Percentiles rank a stretch among this genome's conserved stretches.
These are phyloP conservation scores for Globisporangium irregulare DNA, from an alignment of 352 stramenopile species.

Conservation along the genomic window DNA sequence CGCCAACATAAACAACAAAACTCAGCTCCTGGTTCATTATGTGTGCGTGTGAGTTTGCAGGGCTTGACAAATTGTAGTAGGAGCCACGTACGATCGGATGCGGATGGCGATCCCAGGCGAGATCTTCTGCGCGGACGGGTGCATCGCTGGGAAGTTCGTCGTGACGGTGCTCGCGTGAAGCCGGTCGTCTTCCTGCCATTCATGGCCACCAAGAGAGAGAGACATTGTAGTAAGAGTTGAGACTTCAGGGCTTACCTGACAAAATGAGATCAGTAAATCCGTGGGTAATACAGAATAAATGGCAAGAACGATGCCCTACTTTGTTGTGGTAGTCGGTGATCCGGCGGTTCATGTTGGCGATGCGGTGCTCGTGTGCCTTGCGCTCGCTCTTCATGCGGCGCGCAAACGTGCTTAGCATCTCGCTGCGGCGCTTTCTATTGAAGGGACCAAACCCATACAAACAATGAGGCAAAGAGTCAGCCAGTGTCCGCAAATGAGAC, in stretches of 20 bases:
- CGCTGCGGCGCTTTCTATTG: slow-evolving; percentile 41
- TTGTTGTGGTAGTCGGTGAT: slow-evolving; percentile 77
- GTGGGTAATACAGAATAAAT: background rate
- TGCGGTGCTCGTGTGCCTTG: slow-evolving; percentile 51
- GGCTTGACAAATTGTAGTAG: background rate
- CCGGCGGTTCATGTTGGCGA: slow-evolving; percentile 81
- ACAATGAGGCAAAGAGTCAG: background rate
- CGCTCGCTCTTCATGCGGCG: slow-evolving; percentile 59
- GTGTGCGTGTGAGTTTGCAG: background rate
- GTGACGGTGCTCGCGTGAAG: slow-evolving; percentile 57
- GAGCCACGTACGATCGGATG: slow-evolving; percentile 56
- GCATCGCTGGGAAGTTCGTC: slow-evolving; percentile 82
- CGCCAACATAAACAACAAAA: background rate
- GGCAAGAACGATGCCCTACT: slow-evolving; percentile 21
- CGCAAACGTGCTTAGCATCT: slow-evolving; percentile 51
- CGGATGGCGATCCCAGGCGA: slow-evolving; percentile 52
- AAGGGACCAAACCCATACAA: background rate
- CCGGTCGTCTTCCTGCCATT: slow-evolving; percentile 51
- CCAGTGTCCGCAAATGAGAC: background rate
- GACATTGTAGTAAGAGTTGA: too few relatives aligned
- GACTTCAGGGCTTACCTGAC: background rate
- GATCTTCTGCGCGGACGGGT: slow-evolving; percentile 71
- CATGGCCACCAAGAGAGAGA: background rate
- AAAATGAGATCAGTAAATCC: background rate
- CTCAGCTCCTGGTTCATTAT: background rate